Base-by-base conservation (phyloP, 2,329 filamentous ascomycete genomes). In the Colletotrichum tabaci region DNA sequence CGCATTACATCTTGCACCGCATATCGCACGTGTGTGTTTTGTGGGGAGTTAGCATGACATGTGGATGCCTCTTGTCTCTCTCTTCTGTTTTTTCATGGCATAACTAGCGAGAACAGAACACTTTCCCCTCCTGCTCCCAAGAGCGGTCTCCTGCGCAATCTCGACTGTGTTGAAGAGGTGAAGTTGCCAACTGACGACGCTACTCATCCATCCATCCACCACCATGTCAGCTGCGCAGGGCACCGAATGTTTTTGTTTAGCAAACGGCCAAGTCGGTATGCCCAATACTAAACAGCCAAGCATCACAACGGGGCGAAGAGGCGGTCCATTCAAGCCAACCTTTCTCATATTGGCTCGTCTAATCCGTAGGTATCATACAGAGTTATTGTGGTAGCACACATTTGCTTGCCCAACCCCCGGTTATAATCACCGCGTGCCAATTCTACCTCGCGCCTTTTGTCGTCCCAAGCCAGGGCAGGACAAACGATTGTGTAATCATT, bases 311-410 rank as follows among this genome's bases (percentile, higher is more conserved):
- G 7, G 13, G 9, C 35, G 6, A 21, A 12, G 7, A 9, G 12
- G 4, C 23, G 38, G n/a, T 42, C 38, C 40, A 18, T 40, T 49
- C 53, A 61, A 71, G 67, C 67, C 70, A 72, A 71, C 49, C 38
- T 70, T 66, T 23, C 60, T 72, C 69, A 69, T 49, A 26, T 66
- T 75, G 74, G 73, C 77, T 74, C 62, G 64, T 80, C 77, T 80
- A 52, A 79, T 76, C 74, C 71, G 72, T 74, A 76, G 73, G 67
- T 77, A 78, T 77, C 77, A 78, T 79, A 79, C 78, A 80, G 74
- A 74, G 74, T 74, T 64, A n/a, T 53, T 60, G 69, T 61, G 74
- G 72, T 76, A 63, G 72, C 77, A 77, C 75, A 75, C 62, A 52
- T 71, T 71, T 69, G 65, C 69, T 65, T 66, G 66, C 38, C 67